Conservation (phyloP, 345 rosid species). For the Mangifera indica region DNA sequence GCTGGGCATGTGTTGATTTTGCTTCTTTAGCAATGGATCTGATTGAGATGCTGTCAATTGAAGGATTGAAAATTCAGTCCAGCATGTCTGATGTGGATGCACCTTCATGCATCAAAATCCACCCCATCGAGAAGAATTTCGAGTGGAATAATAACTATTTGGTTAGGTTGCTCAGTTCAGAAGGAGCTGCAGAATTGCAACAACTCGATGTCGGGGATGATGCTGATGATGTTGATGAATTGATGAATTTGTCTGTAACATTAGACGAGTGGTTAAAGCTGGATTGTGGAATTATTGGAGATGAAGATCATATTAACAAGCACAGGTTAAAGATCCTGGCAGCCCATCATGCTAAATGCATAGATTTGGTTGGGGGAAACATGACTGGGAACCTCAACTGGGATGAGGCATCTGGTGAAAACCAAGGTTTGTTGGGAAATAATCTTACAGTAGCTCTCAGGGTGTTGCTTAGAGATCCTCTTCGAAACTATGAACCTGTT, state of each 20-base stretch:
- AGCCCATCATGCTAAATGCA: slow-evolving; percentile 41
- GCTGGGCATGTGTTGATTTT: slow-evolving; percentile 38
- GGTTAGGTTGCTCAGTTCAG: slow-evolving; percentile 17
- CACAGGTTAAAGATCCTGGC: slow-evolving; percentile 25
- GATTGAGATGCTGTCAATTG: slow-evolving; percentile 53
- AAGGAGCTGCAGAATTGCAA: slow-evolving; percentile 22
- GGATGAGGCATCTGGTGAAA: slow-evolving; percentile 28
- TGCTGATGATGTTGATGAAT: slow-evolving; percentile 29
- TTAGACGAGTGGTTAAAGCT: slow-evolving; percentile 68
- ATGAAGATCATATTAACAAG: slow-evolving; percentile 37
- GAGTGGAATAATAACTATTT: slow-evolving; percentile 21
- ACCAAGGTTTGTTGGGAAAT: slow-evolving; percentile 36
- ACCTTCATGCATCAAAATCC: slow-evolving; percentile 43
- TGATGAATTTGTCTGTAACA: slow-evolving; percentile 46
- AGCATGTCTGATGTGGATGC: slow-evolving; percentile 60
- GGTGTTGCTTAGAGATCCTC: slow-evolving; percentile 71
- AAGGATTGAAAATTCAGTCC: slow-evolving; percentile 69
- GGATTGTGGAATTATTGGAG: slow-evolving; percentile 35
- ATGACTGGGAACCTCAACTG: slow-evolving; percentile 19
- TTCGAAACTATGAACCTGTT: slow-evolving; percentile 60
- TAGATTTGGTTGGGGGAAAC: slow-evolving; percentile 25
- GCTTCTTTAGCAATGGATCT: slow-evolving; percentile 41
- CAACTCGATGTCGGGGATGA: slow-evolving; percentile 24
- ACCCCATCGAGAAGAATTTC: slow-evolving; percentile 17
- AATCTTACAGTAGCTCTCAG: slow-evolving; percentile 50